phyloP scores from a whole-genome alignment of 2,329 filamentous ascomycete species.

The Colletotrichum sp. region DNA sequence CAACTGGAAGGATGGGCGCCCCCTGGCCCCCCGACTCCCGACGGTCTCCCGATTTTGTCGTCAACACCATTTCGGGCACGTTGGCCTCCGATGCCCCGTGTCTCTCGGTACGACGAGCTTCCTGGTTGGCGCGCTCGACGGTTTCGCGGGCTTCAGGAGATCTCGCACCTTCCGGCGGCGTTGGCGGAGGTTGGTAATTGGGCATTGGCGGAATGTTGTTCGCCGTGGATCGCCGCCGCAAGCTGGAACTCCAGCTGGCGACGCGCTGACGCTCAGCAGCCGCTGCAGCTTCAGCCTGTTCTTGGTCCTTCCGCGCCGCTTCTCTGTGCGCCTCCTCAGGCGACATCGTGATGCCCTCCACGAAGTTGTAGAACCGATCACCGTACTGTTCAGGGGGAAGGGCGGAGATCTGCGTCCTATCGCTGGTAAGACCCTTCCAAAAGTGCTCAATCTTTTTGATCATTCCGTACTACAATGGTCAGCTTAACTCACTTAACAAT shows the following conservation, averaged over 20 bases:
- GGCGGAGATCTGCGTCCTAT: conserved; percentile 88
- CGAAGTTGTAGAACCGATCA: conserved; percentile 92
- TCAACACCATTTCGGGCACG: conserved; percentile 66
- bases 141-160: conserved; percentile 45
- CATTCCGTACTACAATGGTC: conserved; percentile 76
- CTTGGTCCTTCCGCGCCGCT: conserved; percentile 61
- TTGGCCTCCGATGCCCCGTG: conserved; percentile 47
- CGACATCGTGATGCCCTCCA: conserved; percentile 89
- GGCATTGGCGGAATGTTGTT: conserved; percentile 47
- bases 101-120: conserved; percentile 38
- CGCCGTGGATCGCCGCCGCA: conserved; percentile 33
- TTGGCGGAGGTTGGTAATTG: conserved; percentile 49
- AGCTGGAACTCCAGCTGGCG: conserved; percentile 40
- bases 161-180: conserved; percentile 34
- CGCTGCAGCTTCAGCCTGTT: conserved; percentile 52
- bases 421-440: conserved; percentile 89
- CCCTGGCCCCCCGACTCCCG: conserved; percentile 59
- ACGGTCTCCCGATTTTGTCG: conserved; percentile 43
- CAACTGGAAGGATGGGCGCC: conserved; percentile 73
- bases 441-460: conserved; percentile 96
- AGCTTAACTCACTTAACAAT: background rate
- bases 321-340: conserved; percentile 82
- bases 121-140: conserved; percentile 42
- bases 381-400: conserved; percentile 91
- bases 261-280: conserved; percentile 37